Percentiles rank a stretch among this genome's conserved stretches.
These are phyloP conservation scores for Neurospora sp. DNA, from an alignment of 495 filamentous ascomycete genomes.

Conservation along the genomic window DNA sequence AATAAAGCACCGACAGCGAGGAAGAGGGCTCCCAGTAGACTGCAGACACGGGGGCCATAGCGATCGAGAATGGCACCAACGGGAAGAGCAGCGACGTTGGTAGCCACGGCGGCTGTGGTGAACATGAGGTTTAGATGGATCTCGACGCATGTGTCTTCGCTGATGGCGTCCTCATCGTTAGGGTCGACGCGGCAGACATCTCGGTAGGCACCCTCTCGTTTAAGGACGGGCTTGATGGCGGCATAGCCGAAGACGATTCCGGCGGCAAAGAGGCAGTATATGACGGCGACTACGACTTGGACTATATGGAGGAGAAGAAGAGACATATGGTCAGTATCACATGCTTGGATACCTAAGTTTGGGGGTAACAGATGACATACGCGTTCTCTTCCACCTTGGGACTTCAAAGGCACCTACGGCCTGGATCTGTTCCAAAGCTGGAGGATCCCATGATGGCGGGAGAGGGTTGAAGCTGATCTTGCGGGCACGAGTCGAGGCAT, in stretches of 20 bases:
- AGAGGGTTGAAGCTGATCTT: constrained; percentile 47
- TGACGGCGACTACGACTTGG: constrained; percentile 55
- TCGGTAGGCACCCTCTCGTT: constrained; percentile 63
- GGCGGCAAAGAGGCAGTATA: constrained; percentile 75
- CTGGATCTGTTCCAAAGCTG: constrained; percentile 24
- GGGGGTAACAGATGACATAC: constrained; percentile 32
- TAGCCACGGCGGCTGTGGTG: constrained; percentile 80
- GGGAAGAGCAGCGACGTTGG: constrained; percentile 68
- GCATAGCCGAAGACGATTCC: constrained; percentile 79
- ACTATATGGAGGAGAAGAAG: constrained; percentile 20
- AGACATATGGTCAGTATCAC: constrained; percentile 6
- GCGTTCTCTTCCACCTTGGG: constrained; percentile 48
- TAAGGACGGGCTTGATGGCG: constrained; percentile 72
- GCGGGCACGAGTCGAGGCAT: constrained; percentile 28
- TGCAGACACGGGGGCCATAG: constrained; percentile 69
- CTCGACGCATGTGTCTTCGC: constrained; percentile 56
- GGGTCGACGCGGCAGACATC: constrained; percentile 40
- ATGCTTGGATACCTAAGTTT: neutral
- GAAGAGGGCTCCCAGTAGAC: constrained; percentile 59
- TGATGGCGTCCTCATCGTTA: constrained; percentile 36
- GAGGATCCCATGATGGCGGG: constrained; percentile 36
- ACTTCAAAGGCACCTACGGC: constrained; percentile 63
- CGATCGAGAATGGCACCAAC: constrained; percentile 78
- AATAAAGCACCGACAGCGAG: constrained; percentile 58
- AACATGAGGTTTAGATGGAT: constrained; percentile 89